Conservation (phyloP, 1,284 basidiomycete genomes). For the Melampsora americana region DNA sequence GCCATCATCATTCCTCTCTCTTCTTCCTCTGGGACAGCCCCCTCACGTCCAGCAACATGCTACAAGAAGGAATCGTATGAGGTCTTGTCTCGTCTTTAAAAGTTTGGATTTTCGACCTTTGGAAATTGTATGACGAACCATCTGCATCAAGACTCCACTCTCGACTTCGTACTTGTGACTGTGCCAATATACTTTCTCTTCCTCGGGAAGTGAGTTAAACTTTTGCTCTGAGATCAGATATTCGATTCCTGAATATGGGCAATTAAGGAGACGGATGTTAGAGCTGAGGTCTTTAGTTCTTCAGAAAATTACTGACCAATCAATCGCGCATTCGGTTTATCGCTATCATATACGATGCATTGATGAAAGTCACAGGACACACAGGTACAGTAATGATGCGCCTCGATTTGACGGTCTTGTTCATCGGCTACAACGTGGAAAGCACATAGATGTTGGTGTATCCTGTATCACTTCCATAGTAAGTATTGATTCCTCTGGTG, state of each 20-base stretch:
- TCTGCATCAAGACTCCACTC: conserved; percentile 49
- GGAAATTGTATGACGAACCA: conserved; percentile 44
- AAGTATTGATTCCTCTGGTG: background rate
- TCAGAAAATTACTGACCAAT: conserved; percentile 40
- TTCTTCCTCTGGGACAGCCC: conserved; percentile 41
- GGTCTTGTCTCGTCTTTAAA: no score
- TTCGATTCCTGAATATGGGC: conserved; percentile 35
- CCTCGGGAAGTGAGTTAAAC: conserved; percentile 46
- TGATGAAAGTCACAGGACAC: conserved; percentile 45
- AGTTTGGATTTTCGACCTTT: background rate
- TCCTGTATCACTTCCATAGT: background rate
- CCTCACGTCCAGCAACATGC: conserved; percentile 32
- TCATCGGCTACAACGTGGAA: conserved; percentile 38
- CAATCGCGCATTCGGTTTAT: conserved; percentile 46
- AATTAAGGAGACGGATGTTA: conserved; percentile 6
- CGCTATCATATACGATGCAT: conserved; percentile 46
- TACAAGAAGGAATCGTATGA: background rate
- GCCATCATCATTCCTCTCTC: conserved; percentile 45
- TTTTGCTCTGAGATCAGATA: conserved; percentile 18
- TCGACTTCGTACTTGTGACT: conserved; percentile 52
- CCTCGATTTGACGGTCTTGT: conserved; percentile 45
- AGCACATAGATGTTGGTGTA: conserved; percentile 31
- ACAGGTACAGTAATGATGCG: conserved; percentile 46
- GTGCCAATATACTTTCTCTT: conserved; percentile 52
- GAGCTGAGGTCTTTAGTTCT: background rate